Percentiles rank a stretch among this genome's conserved stretches.
Evolutionary conservation across 2,329 filamentous ascomycete genomes (phyloP).

Genomic region (Microsporum canis): DNA sequence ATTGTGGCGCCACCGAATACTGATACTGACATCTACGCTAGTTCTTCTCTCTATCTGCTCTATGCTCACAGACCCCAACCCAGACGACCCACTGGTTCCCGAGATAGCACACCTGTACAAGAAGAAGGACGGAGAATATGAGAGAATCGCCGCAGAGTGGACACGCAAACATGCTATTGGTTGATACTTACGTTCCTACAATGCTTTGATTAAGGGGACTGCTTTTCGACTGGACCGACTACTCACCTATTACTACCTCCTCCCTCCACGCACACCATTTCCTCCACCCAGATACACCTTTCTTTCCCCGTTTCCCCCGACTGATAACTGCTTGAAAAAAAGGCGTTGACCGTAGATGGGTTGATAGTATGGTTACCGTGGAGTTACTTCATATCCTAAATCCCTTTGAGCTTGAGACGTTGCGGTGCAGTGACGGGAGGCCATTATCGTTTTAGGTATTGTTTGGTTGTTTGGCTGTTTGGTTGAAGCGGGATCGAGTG

Average conservation of each 20-base stretch:
- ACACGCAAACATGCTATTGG: slow-evolving; percentile 98
- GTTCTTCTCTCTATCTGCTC: slow-evolving; percentile 57
- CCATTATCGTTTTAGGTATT: neutral
- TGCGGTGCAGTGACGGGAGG: neutral
- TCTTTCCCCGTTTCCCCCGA: neutral
- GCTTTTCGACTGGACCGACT: neutral
- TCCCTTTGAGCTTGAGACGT: neutral
- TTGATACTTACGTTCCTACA: slow-evolving; percentile 10
- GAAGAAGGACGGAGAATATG: slow-evolving; percentile 90
- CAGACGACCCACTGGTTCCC: slow-evolving; percentile 93
- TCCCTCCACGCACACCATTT: neutral
- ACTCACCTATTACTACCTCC: neutral
- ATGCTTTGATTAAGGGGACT: neutral
- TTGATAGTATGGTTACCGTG: neutral
- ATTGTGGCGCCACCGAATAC: neutral
- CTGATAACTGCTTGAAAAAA: neutral
- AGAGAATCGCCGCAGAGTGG: slow-evolving; percentile 95
- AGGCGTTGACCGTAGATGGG: neutral
- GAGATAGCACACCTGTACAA: slow-evolving; percentile 99
- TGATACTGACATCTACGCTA: slow-evolving; percentile 6
- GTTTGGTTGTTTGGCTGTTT: neutral
- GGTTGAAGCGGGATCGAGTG: too few species aligned
- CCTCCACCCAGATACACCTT: neutral
- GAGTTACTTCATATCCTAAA: neutral
- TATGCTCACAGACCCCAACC: slow-evolving; percentile 98